Base-by-base conservation (phyloP, 768 basidiomycete species). In the Rhizopogon vesiculosus region DNA sequence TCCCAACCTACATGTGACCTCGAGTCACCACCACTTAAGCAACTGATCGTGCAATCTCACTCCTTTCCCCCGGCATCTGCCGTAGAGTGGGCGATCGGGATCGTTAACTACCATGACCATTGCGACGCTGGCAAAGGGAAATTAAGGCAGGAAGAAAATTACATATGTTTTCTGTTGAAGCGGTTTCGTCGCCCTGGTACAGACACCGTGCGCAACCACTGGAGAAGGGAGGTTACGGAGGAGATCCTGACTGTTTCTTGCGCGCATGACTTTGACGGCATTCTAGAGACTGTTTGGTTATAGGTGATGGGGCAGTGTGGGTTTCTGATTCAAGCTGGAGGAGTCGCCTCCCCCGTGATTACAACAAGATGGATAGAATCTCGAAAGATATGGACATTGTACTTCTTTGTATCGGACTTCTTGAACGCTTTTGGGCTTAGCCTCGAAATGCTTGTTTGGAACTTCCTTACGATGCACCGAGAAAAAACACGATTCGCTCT, bases 11-110 rank as follows among this genome's bases (percentile, higher is more conserved):
- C n/a, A 7, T 22, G 6, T 22, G 0, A 9, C 8, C 25, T 7
- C 10, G 18, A 16, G 25, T 3, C 18, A 25, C 15, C 45, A 10
- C 54, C 54, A 1, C 35, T 55, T 4, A 38, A 41, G 1, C 18
- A 40, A n/a, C 45, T 46, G 28, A 28, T 48, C 16, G 53, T 53
- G 31, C 18, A 31, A 15, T 46, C 45, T 7, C 45, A 29, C 29
- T 46, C 18, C n/a, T 46, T 46, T 33, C 45, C 45, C 13, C 45
- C 45, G 7, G 46, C 46, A 19, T 49, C 54, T 35, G 29, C 22
- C 7, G 29, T 29, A 31, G 54, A 55, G 28, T 55, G 54, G 54
- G 53, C 43, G 29, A 53, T 53, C 29, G 53, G 53, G 19, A 19
- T 53, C 42, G 53, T 53, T 25, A 44, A 53, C 19, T 53, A 44